phyloP scores from a whole-genome alignment of 148 eudicot species.

The Fallopia convolvulus region DNA sequence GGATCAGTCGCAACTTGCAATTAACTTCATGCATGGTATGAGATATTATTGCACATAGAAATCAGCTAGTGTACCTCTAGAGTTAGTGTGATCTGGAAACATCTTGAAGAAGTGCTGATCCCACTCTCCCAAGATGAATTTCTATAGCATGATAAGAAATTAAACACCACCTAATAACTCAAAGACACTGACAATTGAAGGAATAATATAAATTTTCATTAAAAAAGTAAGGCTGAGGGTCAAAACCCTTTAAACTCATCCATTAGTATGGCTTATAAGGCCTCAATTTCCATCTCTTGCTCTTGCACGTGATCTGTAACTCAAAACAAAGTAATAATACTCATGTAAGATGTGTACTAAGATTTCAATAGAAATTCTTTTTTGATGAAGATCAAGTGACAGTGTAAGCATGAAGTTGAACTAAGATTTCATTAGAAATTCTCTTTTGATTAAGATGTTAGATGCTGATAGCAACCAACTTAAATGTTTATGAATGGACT shows the following conservation, averaged over 20 bases:
- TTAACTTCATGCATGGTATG: neutral
- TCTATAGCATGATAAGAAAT: constrained; percentile 41
- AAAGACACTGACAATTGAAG: neutral
- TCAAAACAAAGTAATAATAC: no score
- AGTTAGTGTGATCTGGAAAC: constrained; percentile 65
- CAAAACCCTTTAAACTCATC: constrained; percentile 88
- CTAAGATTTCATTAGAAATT: no score
- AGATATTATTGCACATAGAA: neutral
- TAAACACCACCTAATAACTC: neutral
- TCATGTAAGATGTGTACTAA: no score
- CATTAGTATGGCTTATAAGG: constrained; percentile 53
- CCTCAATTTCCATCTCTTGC: no score
- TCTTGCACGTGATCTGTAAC: no score
- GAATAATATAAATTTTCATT: neutral
- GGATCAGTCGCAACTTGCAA: neutral
- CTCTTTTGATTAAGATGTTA: no score
- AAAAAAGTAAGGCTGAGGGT: neutral
- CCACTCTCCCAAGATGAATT: constrained; percentile 91
- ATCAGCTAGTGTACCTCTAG: constrained; percentile 52
- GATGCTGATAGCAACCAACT: no score
- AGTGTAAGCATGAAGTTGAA: no score
- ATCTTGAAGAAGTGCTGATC: constrained; percentile 74
- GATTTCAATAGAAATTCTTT: no score
- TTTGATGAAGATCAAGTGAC: no score
- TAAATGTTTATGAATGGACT: no score